A percentile compares a stretch with the other conserved stretches of the same genome.
Evolutionary conservation across 106 monocot species (phyloP).

Genomic region (Phalaenopsis aphrodite): DNA sequence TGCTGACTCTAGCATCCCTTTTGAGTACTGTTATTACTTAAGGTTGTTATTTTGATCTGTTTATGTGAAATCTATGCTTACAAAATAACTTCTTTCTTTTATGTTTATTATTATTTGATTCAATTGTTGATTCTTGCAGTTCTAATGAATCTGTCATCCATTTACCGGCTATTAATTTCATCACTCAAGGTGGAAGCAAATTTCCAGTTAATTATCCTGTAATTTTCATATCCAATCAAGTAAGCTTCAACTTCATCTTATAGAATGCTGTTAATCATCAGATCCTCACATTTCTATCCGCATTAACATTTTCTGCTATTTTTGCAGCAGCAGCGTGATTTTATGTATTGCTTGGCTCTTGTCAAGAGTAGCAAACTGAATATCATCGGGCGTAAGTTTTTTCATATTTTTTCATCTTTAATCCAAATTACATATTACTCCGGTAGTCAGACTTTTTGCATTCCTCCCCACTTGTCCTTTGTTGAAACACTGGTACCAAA

Average conservation of each 20-base stretch:
- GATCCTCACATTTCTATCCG: background rate
- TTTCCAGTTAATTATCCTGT: slow-evolving; percentile 59
- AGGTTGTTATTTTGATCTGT: slow-evolving; percentile 27
- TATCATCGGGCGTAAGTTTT: slow-evolving; percentile 87
- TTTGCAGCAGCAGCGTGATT: slow-evolving; percentile 29
- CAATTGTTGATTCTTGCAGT: slow-evolving; percentile 25
- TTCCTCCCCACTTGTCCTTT: background rate
- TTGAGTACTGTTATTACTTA: slow-evolving; percentile 75
- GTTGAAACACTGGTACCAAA: background rate
- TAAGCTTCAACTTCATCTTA: slow-evolving; percentile 5
- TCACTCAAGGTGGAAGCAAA: slow-evolving; percentile 45
- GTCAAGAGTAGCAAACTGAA: slow-evolving; percentile 52
- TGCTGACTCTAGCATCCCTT: slow-evolving; percentile 34
- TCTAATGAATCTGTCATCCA: slow-evolving; percentile 21
- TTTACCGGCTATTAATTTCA: slow-evolving; percentile 45
- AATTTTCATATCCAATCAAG: slow-evolving; percentile 37
- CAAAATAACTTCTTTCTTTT: background rate
- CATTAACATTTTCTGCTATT: background rate
- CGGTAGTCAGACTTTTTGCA: background rate
- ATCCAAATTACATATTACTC: too few relatives aligned
- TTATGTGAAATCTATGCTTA: background rate
- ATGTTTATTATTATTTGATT: background rate
- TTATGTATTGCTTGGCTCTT: slow-evolving; percentile 70
- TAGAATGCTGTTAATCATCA: background rate
- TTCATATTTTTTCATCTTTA: background rate